A percentile compares a stretch with the other conserved stretches of the same genome.
phyloP scores from a whole-genome alignment of 2,329 filamentous ascomycete genomes.

The Tolypocladium ovalisporum region DNA sequence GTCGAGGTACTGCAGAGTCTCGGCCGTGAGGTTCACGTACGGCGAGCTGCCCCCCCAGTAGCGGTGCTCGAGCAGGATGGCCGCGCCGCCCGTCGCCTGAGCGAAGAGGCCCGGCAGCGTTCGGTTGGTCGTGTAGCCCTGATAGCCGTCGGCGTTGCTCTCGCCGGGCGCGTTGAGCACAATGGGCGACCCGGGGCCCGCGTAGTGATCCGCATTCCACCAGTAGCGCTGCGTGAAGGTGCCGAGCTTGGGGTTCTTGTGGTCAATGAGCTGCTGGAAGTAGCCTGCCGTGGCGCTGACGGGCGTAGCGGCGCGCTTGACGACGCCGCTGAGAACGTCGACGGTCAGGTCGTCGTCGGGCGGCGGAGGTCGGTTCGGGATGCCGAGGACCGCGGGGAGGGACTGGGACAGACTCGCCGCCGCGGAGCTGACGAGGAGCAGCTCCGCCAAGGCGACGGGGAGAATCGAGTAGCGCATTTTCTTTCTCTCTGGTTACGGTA shows the following conservation, averaged over 20 bases:
- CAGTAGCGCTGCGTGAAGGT: conserved; percentile 66
- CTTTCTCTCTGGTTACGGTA: background rate
- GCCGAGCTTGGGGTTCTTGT: conserved; percentile 41
- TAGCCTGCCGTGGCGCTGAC: conserved; percentile 3
- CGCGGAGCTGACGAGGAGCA: background rate
- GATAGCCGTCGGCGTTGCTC: conserved; percentile 41
- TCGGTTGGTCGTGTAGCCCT: conserved; percentile 60
- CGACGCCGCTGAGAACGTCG: background rate
- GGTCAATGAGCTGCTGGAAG: conserved; percentile 49
- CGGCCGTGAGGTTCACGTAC: conserved; percentile 46
- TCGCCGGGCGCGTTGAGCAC: conserved; percentile 59
- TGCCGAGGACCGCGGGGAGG: background rate
- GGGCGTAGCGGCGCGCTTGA: background rate
- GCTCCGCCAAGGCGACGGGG: background rate
- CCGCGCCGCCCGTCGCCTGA: conserved; percentile 56
- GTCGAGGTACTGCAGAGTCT: conserved; percentile 64
- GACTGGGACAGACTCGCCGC: background rate
- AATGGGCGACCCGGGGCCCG: conserved; percentile 65
- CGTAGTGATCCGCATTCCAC: conserved; percentile 66
- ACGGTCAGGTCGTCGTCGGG: background rate
- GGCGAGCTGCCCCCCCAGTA: conserved; percentile 73
- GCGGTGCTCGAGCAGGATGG: conserved; percentile 69
- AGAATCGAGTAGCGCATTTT: conserved; percentile 1
- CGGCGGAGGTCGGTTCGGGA: background rate
- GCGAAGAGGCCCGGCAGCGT: conserved; percentile 57